Percentiles rank a stretch among this genome's conserved stretches.
Evolutionary conservation across 768 basidiomycete species (phyloP).

Genomic region (Tephrocybe sp.): DNA sequence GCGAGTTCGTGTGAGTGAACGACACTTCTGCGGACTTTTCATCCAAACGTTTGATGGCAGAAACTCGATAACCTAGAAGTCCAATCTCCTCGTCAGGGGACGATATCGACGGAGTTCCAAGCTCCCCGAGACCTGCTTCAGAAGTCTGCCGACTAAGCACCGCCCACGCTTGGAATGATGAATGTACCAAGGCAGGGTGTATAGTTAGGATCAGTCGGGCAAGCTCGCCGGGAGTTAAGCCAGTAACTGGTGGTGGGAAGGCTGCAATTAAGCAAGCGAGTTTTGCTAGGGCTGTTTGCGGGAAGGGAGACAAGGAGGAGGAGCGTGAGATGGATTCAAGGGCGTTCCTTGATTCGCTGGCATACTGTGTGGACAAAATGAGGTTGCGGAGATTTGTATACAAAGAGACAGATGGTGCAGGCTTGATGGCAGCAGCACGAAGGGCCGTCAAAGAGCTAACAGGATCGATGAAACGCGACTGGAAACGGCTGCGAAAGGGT

Average conservation of each 20-base stretch:
- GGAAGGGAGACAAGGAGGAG: constrained; percentile 56
- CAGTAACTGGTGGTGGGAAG: constrained; percentile 46
- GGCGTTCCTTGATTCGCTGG: constrained; percentile 55
- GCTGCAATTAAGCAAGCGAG: constrained; percentile 40
- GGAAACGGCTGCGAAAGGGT: constrained; percentile 68
- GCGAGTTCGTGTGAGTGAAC: constrained; percentile 35
- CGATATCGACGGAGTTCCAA: constrained; percentile 46
- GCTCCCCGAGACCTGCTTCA: constrained; percentile 51
- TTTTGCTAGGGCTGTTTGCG: constrained; percentile 61
- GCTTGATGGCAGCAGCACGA: constrained; percentile 13
- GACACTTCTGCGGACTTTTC: constrained; percentile 39
- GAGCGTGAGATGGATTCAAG: constrained; percentile 55
- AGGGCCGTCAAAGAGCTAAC: constrained; percentile 48
- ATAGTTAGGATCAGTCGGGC: constrained; percentile 54
- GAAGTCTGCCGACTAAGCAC: constrained; percentile 55
- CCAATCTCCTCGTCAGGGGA: constrained; percentile 45
- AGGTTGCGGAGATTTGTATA: constrained; percentile 51
- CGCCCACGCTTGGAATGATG: constrained; percentile 63
- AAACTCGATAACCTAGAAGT: constrained; percentile 51
- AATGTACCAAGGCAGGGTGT: constrained; percentile 57
- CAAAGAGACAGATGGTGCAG: constrained; percentile 22
- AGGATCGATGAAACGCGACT: constrained; percentile 67
- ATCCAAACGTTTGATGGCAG: constrained; percentile 39
- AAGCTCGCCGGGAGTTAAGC: constrained; percentile 46
- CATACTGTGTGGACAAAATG: constrained; percentile 62